Evolutionary conservation across 2,329 filamentous ascomycete genomes (phyloP).

Genomic region (Claviceps spartinae): DNA sequence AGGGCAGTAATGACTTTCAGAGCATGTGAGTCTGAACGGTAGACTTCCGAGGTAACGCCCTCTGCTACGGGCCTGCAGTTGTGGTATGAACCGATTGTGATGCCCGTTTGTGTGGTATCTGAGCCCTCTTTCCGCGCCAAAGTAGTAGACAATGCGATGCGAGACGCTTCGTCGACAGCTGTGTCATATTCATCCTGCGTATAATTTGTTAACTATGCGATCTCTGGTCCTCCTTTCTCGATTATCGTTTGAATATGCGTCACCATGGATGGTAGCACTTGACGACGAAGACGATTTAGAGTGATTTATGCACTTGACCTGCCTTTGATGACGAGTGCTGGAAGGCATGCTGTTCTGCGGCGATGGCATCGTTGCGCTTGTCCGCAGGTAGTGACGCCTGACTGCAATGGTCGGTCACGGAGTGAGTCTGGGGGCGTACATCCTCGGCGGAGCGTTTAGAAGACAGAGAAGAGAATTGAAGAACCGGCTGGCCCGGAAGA

Average conservation of each 20-base stretch:
- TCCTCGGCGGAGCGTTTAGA: neutral
- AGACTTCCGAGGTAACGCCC: constrained; percentile 75
- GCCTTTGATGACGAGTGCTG: constrained; percentile 44
- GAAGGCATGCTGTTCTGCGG: constrained; percentile 52
- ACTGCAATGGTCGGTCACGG: constrained; percentile 9
- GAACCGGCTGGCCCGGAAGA: neutral
- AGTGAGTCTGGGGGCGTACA: neutral
- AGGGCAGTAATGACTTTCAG: constrained; percentile 77
- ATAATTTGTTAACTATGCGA: neutral
- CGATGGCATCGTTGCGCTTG: constrained; percentile 38
- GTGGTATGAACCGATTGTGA: constrained; percentile 38
- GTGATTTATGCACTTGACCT: neutral
- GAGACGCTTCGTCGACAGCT: constrained; percentile 12
- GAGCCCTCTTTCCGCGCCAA: neutral
- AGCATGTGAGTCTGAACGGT: constrained; percentile 51
- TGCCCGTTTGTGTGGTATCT: constrained; percentile 13
- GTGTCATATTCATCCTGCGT: constrained; percentile 45
- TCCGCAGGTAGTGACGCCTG: constrained; percentile 16
- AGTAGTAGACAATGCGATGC: neutral
- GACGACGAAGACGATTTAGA: neutral
- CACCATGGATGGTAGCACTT: neutral
- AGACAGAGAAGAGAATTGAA: neutral
- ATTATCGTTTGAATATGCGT: neutral
- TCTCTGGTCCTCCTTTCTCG: neutral
- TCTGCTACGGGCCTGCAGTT: constrained; percentile 42